A percentile compares a stretch with the other conserved stretches of the same genome.
phyloP scores from a whole-genome alignment of 2,329 filamentous ascomycete genomes.

The Neonectria faginata region DNA sequence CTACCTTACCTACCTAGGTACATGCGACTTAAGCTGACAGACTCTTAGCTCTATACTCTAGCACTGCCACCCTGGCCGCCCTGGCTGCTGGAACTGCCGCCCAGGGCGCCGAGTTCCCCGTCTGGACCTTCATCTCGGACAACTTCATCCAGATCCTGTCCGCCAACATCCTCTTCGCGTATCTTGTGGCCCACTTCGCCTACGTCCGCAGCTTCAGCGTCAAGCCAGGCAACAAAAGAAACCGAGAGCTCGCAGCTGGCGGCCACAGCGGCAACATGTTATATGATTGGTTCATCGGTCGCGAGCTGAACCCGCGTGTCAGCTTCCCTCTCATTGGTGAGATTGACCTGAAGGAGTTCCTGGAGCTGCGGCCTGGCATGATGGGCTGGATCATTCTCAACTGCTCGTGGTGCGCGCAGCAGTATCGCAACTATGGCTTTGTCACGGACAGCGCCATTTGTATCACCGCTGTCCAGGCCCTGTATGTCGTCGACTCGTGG shows the following conservation, averaged over 20 bases:
- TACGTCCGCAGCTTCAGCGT: conserved; percentile 87
- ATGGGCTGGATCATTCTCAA: conserved; percentile 90
- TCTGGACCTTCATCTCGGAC: conserved; percentile 94
- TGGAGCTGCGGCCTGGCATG: conserved; percentile 92
- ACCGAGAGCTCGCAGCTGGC: conserved; percentile 83
- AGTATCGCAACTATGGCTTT: conserved; percentile 86
- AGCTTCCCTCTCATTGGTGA: conserved; percentile 83
- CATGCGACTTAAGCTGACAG: conserved; percentile 27
- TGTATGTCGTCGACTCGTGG: conserved; percentile 87
- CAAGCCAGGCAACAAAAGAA: conserved; percentile 76
- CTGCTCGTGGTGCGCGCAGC: conserved; percentile 84
- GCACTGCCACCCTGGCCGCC: conserved; percentile 76
- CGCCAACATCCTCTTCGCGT: conserved; percentile 82
- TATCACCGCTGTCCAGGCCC: conserved; percentile 78
- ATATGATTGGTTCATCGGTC: conserved; percentile 97
- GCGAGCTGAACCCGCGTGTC: conserved; percentile 91
- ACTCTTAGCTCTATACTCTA: conserved; percentile 76
- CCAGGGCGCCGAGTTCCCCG: conserved; percentile 82
- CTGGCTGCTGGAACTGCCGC: conserved; percentile 79
- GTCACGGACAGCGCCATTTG: conserved; percentile 89
- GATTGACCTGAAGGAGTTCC: conserved; percentile 90
- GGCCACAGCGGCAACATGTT: conserved; percentile 86
- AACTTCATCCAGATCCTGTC: conserved; percentile 91
- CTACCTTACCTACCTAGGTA: conserved; percentile 32
- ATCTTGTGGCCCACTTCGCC: conserved; percentile 78